Conservation (phyloP, 2,329 filamentous ascomycete species). For the Fusarium scirpi region DNA sequence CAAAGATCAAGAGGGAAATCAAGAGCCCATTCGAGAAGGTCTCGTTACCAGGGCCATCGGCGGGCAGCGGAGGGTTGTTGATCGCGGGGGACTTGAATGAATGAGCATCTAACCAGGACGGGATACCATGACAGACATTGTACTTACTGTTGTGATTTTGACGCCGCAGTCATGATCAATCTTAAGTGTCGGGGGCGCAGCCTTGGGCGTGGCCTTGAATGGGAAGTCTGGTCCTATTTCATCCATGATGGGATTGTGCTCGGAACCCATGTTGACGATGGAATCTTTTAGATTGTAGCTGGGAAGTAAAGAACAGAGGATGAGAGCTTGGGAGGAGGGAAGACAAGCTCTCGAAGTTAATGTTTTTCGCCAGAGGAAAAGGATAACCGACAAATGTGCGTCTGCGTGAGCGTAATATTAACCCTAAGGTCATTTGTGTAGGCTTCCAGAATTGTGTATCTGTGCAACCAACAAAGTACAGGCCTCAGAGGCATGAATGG, state of each 20-base stretch:
- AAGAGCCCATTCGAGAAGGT: slow-evolving; percentile 16
- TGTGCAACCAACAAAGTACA: slow-evolving; percentile 2
- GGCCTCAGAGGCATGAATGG: no score
- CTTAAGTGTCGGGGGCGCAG: slow-evolving; percentile 2
- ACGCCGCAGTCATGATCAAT: slow-evolving; percentile 20
- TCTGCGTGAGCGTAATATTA: not conserved
- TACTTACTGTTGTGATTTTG: slow-evolving; percentile 13
- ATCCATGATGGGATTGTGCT: slow-evolving; percentile 4
- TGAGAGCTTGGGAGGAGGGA: not conserved
- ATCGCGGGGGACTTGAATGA: slow-evolving; percentile 8
- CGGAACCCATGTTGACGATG: not conserved
- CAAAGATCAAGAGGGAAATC: slow-evolving; percentile 9
- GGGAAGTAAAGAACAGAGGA: not conserved
- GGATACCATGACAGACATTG: not conserved
- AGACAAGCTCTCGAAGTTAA: not conserved
- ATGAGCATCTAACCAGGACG: slow-evolving; percentile 3
- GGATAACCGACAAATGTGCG: not conserved
- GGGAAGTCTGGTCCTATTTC: slow-evolving; percentile 13
- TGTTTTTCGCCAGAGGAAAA: not conserved
- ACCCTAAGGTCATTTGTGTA: not conserved
- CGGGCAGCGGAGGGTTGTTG: slow-evolving; percentile 7
- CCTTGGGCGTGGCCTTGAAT: slow-evolving; percentile 11
- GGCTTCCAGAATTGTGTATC: not conserved
- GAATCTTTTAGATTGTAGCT: not conserved
- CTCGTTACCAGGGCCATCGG: slow-evolving; percentile 16